Evolutionary conservation across 192 early-diverging fungal genomes (phyloP), one percentile per base, ranked within the genome.

Genomic region (Pilaira anomala): DNA sequence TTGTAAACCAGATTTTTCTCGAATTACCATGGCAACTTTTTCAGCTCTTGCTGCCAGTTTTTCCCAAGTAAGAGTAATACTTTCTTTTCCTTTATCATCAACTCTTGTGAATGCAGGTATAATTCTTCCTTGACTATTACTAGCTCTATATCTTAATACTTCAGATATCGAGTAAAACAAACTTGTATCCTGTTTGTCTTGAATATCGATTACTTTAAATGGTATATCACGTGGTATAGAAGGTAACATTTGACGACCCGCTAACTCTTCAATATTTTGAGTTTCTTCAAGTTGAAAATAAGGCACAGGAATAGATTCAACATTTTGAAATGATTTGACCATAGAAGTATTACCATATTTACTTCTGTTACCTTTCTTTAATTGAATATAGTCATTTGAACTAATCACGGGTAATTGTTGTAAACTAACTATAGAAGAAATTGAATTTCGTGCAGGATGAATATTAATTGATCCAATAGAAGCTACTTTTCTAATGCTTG

Each of bases 71-170:
- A 88, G 78, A 11, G 80, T 78, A 19, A 72, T 67, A 8, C 75
- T 64, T 59, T 92, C 91, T 21, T 83, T 82, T 24, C 91, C 91
- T 50, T 92, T 93, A 39, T 74, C 75, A 68, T 94, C 92, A 3
- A 91, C 66, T 11, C 81, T 75, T 5, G 86, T 79, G 53, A 89
- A 91, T 1, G 88, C 90, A 40, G 25, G 77, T 72, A 22, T 65
- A 62, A 44, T 78, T 80, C 54, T 82, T 75, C 28, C 76, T 77
- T 28, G 25, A 44, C 8, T 57, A 11, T n/a, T 59, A 3, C 12
- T 81, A 59, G 0, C 87, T 88, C 91, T 78, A 67, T 85, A 85
- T 50, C 85, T 74, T 29, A 93, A 69, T 2, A 93, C 67, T 29
- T 83, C 79, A 22, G 88, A 79, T 59, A 94, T 76, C 41, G 69